Conservation (phyloP, 176 grass and related monocot genomes). For the Zoysia pacifica region DNA sequence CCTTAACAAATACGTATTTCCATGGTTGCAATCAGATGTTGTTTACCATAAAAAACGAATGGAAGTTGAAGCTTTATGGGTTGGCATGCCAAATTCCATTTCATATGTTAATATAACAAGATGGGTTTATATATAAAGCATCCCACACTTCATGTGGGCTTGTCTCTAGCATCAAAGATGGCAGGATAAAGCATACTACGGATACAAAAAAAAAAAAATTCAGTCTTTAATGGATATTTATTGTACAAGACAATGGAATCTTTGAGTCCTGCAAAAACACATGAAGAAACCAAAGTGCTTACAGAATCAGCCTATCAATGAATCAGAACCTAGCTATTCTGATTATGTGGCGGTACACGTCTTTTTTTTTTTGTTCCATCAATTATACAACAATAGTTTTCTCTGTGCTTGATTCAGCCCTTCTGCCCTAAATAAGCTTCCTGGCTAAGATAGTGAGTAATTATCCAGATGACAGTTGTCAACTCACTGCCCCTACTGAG, state of each 20-base stretch:
- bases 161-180: neutral
- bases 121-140: neutral
- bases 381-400: neutral
- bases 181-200: neutral
- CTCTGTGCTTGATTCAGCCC: neutral
- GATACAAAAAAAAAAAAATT: no score
- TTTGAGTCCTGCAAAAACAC: neutral
- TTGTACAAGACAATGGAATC: neutral
- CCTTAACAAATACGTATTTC: neutral
- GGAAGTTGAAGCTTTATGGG: neutral
- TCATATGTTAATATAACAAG: neutral
- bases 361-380: neutral
- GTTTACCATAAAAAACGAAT: neutral
- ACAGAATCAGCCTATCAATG: neutral
- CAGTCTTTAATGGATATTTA: neutral
- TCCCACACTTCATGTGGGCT: neutral
- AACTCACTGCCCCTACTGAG: constrained; percentile 10
- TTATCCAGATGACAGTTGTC: constrained; percentile 22
- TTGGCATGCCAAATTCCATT: neutral
- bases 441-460: constrained; percentile 12
- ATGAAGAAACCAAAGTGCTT: neutral
- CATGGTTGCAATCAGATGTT: neutral
- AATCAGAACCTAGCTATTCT: neutral
- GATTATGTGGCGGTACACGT: neutral
- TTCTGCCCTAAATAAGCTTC: constrained; percentile 22